Base-by-base conservation (phyloP, 163 green algal genomes). In the Smithsoniella earleae region DNA sequence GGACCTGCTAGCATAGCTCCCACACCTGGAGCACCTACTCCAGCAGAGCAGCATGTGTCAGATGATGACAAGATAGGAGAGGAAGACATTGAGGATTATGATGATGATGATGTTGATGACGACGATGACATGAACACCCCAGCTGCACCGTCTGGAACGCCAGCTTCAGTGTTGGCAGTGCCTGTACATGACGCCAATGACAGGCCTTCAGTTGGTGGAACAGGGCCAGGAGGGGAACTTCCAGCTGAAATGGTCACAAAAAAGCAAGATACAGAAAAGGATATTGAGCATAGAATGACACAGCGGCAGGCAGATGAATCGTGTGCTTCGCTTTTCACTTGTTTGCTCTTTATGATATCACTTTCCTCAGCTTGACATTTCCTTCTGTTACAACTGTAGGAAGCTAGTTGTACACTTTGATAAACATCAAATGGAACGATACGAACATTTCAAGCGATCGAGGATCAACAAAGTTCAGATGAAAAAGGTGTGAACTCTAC, bases 11-110 rank as follows among this genome's bases (percentile, higher is more conserved):
- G 58, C 25, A 31, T 18, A 43, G 58, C 58, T 10, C 58, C 58
- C 8, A 69, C 58, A n/a, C 58, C 58, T 16, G n/a, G 18, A 4
- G n/a, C 58, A 5, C 34, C 58, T 1, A 43, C 58, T 16, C 58
- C 58, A 13, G 58, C 58, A 69, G 58, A 33, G 16, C 31, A 30
- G 16, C 31, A 30, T 45, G 58, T 45, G 58, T 69, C 58, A n/a
- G 58, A 69, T 34, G 58, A 69, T 44, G 43, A 69, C 25, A 69
- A 44, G 34, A 69, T 69, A 45, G 58, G 58, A 40, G 58, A 69
- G 25, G 58, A 69, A 43, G 58, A 69, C 16, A 33, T 69, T 25
- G 58, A 34, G 6, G 58, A 69, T 5, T 25, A 43, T 4, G 58
- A 69, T 22, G 58, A 69, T 22, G 49, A 69, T 16, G 40, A 49